Evolutionary conservation across 257 asterid genomes (phyloP), one percentile per base, ranked within the genome.

Genomic region (Gentiana macrophylla): DNA sequence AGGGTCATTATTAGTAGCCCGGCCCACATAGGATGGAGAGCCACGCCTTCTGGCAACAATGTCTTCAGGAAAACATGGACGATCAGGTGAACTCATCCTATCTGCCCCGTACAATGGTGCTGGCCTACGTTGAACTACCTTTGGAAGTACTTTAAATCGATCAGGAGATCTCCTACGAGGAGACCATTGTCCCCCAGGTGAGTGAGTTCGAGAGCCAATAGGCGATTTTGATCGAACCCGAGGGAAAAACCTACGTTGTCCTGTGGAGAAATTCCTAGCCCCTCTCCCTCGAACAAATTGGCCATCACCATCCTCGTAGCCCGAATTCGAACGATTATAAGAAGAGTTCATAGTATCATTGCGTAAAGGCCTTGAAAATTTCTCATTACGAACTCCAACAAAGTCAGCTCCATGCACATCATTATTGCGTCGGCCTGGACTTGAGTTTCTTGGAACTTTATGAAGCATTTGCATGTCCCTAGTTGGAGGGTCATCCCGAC

Each of bases 111-210:
- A 84, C 62, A 79, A 45, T 46, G 67, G 72, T 15, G 88, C 79
- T 66, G 93, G 72, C 64, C 90, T 75, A 49, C 68, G 83, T 61
- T 84, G 93, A 55, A 65, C 34, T 53, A 71, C 49, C 49, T 83
- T 81, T 15, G 73, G 65, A 65, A 56, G 80, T 53, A 79, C 84
- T 45, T 60, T 64, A 45, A 64, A 68, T 38, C 74, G 77, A 47
- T 76, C 79, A 1, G 82, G 81, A 15, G 85, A 80, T 72, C 96
- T 76, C 67, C 88, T 80, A 56, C 84, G 75, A 47, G 93, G 83
- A 71, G 94, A 76, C 37, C 82, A 69, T 95, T 95, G 81, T 24
- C 77, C 78, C 12, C 77, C 91, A 58, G 95, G 95, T 7, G 97
- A 77, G 24, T 79, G 83, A 24, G 88, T 63, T 50, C 81, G 74